Evolutionary conservation across 140 eudicot genomes (phyloP).

Genomic region (Stevia rebaudiana): DNA sequence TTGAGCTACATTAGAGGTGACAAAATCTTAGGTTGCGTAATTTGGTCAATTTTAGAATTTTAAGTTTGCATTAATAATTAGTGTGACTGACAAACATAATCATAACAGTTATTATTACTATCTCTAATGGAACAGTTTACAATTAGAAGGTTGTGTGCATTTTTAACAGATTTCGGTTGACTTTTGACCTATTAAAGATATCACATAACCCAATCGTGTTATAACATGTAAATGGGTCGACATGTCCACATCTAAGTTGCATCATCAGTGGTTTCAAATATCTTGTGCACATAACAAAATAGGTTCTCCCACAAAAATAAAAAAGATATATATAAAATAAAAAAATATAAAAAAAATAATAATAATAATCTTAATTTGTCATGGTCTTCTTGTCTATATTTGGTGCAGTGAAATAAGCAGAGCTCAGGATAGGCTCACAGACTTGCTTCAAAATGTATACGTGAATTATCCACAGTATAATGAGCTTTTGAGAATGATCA

Average conservation of each 20-base stretch:
- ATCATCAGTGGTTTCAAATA: conserved; percentile 1
- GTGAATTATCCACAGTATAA: conserved; percentile 57
- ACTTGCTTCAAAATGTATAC: conserved; percentile 78
- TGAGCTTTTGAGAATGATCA: conserved; percentile 79
- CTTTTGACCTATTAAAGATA: neutral
- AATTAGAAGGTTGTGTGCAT: neutral
- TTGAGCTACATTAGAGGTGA: conserved; percentile 1
- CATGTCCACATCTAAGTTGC: neutral
- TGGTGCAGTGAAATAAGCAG: conserved; percentile 88
- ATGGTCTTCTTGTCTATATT: conserved; percentile 19
- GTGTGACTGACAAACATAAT: neutral
- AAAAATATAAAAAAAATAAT: neutral
- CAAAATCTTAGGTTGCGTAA: neutral
- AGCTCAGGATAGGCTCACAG: conserved; percentile 99
- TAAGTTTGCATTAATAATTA: neutral
- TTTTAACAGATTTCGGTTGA: neutral
- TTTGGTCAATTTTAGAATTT: neutral
- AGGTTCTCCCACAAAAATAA: conserved; percentile 8
- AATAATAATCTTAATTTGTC: conserved; percentile 5
- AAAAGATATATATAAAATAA: neutral
- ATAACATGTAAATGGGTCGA: neutral
- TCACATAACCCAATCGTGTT: neutral
- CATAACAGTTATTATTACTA: neutral
- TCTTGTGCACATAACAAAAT: conserved; percentile 1
- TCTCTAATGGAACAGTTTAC: neutral